Percentiles rank a stretch among this genome's conserved stretches.
These are phyloP conservation scores for Lavandula angustifolia DNA, from an alignment of 257 asterid species.

Conservation along the genomic window DNA sequence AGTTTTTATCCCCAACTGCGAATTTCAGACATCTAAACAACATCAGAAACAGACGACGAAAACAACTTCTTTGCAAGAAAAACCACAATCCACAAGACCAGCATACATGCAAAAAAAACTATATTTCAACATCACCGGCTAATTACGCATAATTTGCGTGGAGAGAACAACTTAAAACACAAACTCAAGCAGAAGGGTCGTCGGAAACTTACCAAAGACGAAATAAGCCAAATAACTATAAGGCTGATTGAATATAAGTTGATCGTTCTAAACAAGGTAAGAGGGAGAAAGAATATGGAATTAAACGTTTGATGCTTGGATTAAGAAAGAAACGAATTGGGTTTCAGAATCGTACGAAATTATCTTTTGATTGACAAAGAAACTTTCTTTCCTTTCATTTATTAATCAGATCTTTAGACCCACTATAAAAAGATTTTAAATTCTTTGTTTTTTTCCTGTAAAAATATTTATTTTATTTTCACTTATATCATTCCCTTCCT, in stretches of 20 bases:
- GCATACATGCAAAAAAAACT: slow-evolving; percentile 7
- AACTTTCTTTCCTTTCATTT: neutral
- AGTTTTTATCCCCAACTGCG: slow-evolving; percentile 51
- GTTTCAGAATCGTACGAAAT: slow-evolving; percentile 36
- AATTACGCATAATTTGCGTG: slow-evolving; percentile 28
- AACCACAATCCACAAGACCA: neutral
- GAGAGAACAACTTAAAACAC: slow-evolving; percentile 19
- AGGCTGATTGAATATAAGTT: slow-evolving; percentile 21
- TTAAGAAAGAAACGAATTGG: slow-evolving; percentile 21
- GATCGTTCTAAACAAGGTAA: slow-evolving; percentile 13
- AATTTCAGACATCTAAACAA: slow-evolving; percentile 46
- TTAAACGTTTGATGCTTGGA: neutral
- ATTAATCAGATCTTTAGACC: neutral
- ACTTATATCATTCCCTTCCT: too few species aligned
- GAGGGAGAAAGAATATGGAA: neutral
- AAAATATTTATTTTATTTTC: too few species aligned
- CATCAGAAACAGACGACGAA: slow-evolving; percentile 35
- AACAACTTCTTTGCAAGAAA: slow-evolving; percentile 14
- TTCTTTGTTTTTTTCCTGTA: neutral
- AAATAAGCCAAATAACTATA: neutral
- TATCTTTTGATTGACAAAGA: slow-evolving; percentile 10
- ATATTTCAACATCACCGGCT: neutral
- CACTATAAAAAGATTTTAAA: neutral
- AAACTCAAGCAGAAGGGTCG: slow-evolving; percentile 27
- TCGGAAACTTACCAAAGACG: slow-evolving; percentile 29